Base-by-base conservation (phyloP, 305 asterid genomes). In the Petunia hybrid region DNA sequence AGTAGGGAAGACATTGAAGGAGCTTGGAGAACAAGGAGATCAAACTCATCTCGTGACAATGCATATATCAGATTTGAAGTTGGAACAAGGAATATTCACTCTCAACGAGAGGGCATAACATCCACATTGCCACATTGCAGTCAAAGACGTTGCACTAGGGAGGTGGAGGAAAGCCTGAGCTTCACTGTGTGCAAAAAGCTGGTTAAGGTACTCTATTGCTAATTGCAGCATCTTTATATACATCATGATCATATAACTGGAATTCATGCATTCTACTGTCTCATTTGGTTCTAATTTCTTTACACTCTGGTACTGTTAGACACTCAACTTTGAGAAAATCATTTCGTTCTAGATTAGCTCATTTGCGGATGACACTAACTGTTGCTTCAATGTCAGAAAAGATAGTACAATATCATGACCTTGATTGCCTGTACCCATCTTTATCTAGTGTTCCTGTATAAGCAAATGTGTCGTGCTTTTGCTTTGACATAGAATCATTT, bases 121-220 rank as follows among this genome's bases (percentile, higher is more conserved):
- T 86, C 90, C 5, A 45, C 76, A 8, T 68, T 43, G 46, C 88
- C 89, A 12, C 80, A 65, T 14, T 88, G 84, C 62, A 82, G 85
- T 60, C 88, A 87, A 77, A 90, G 85, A 84, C 82, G 83, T 83
- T 56, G 70, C 81, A 73, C 74, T 48, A 89, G 89, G 79, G 85
- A 87, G 57, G 87, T 84, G 42, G 98, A 93, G 88, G 98, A 91
- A 83, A 87, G 92, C 78, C 81, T 93, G 94, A 91, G 99, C 91
- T 97, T 97, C 85, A 87, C 82, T 59, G 86, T 97, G 62, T 94
- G 97, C 94, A 90, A 84, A 83, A 97, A 89, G 86, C 89, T 97
- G 36, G 99, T 95, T 87, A 97, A 92, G 98, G 99, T 97, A 86
- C 57, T 38, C 36, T 74, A 38, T 14, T 53, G 4, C 79, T 74